Percentiles rank a stretch among this genome's conserved stretches.
These are phyloP conservation scores for Fistulifera pelliculosa DNA, from an alignment of 108 stramenopile species.

Conservation along the genomic window DNA sequence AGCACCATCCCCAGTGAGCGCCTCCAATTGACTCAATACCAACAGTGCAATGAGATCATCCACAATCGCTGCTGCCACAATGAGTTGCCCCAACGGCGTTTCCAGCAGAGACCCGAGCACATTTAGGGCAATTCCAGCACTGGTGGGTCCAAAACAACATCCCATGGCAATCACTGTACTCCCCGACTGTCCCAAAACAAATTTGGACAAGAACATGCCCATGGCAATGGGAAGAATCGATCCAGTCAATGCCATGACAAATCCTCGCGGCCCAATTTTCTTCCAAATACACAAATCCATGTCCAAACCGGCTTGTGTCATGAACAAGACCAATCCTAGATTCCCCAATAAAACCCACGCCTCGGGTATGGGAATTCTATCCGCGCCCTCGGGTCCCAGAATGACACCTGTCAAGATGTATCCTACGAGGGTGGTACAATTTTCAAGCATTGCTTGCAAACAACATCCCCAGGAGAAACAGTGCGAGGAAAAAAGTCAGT, in stretches of 20 bases:
- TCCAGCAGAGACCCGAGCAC: constrained; percentile 61
- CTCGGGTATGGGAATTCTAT: constrained; percentile 8
- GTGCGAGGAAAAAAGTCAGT: constrained; percentile 14
- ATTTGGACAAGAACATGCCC: constrained; percentile 16
- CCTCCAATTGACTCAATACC: constrained; percentile 57
- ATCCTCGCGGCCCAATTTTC: constrained; percentile 31
- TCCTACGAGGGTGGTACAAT: constrained; percentile 35
- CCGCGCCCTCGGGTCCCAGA: constrained; percentile 23
- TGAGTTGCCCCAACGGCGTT: constrained; percentile 77
- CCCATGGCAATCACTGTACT: constrained; percentile 50
- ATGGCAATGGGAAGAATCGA: constrained; percentile 39
- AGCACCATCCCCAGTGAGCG: constrained; percentile 20
- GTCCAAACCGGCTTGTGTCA: constrained; percentile 54
- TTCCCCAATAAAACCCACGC: constrained; percentile 24
- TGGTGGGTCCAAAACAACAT: constrained; percentile 70
- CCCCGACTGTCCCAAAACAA: no score
- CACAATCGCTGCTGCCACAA: constrained; percentile 70
- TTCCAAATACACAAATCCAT: constrained; percentile 50
- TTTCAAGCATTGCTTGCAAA: constrained; percentile 13
- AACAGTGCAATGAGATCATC: constrained; percentile 84
- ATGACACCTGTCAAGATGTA: constrained; percentile 21
- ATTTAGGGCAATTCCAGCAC: constrained; percentile 73
- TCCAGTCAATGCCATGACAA: constrained; percentile 44
- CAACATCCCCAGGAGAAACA: constrained; percentile 21
- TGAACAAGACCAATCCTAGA: constrained; percentile 35